Evolutionary conservation across 306 rosid species (phyloP).

Genomic region (Pyrus betulifolia): DNA sequence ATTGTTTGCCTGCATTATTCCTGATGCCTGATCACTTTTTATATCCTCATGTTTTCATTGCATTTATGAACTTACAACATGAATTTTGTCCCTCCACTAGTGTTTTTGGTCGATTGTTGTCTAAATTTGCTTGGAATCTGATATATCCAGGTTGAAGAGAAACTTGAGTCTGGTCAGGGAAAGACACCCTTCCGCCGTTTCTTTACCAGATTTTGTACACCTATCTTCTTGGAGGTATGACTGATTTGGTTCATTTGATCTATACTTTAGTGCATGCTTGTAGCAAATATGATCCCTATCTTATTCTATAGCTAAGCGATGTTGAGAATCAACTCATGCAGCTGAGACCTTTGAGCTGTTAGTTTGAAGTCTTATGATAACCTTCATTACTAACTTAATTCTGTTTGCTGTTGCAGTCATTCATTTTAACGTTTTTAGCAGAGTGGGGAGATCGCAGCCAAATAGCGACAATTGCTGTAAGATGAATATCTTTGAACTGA

Average conservation of each 20-base stretch:
- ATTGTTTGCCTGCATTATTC: background rate
- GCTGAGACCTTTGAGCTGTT: background rate
- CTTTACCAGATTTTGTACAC: conserved; percentile 92
- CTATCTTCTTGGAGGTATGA: conserved; percentile 89
- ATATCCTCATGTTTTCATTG: background rate
- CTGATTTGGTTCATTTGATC: background rate
- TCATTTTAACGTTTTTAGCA: conserved; percentile 85
- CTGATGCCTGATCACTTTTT: background rate
- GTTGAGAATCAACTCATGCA: background rate
- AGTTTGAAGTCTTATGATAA: background rate
- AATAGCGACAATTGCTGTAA: conserved; percentile 97
- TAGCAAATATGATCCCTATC: background rate
- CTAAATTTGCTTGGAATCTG: conserved; percentile 16
- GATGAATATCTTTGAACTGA: conserved; percentile 6
- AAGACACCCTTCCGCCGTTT: conserved; percentile 70
- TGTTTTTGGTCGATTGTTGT: background rate
- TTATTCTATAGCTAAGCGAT: background rate
- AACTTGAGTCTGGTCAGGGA: conserved; percentile 93
- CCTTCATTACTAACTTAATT: conserved; percentile 1
- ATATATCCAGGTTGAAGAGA: conserved; percentile 75
- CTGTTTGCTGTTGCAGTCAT: conserved; percentile 55
- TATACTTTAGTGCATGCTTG: background rate
- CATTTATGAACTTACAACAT: background rate
- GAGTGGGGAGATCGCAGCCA: conserved; percentile 99
- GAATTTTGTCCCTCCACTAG: background rate